These are phyloP conservation scores for Colletotrichum graminicola DNA, from an alignment of 2,329 filamentous ascomycete species.

Conservation along the genomic window DNA sequence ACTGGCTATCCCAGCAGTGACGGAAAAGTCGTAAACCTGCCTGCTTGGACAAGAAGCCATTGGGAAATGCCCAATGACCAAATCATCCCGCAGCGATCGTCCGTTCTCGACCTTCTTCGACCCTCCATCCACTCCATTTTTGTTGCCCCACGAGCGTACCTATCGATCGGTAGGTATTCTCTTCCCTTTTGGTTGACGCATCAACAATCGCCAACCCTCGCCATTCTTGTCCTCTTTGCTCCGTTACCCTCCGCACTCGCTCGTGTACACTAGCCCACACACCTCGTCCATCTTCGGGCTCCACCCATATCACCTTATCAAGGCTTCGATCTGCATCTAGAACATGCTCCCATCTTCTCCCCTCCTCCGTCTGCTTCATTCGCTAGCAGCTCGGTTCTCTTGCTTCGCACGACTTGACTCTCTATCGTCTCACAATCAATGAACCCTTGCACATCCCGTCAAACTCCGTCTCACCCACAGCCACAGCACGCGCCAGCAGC, in stretches of 20 bases:
- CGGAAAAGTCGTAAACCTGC: conserved; percentile 14
- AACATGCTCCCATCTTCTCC: conserved; percentile 16
- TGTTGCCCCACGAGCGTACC: too few relatives aligned
- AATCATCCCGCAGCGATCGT: conserved; percentile 19
- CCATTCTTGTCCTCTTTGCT: conserved; percentile 12
- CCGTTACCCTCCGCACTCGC: conserved; percentile 15
- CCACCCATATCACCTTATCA: conserved; percentile 26
- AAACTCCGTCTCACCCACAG: conserved; percentile 26
- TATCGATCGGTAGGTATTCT: too few relatives aligned
- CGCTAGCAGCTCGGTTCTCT: conserved; percentile 28
- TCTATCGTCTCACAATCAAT: conserved; percentile 9
- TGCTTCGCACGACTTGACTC: neutral
- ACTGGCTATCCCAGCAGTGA: conserved; percentile 24
- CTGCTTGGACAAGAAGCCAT: neutral
- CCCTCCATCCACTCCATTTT: too few relatives aligned
- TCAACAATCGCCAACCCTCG: conserved; percentile 28
- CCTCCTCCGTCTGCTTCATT: conserved; percentile 15
- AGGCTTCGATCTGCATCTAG: conserved; percentile 34
- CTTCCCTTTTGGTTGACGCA: conserved; percentile 11
- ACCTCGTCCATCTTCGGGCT: conserved; percentile 5
- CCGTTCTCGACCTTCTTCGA: conserved; percentile 3
- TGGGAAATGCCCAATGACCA: neutral
- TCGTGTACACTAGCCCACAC: neutral
- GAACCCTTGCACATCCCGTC: conserved; percentile 9
- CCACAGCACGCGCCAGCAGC: neutral